Base-by-base conservation (phyloP, 805 yeast species). In the Naumovozyma dairenensis region DNA sequence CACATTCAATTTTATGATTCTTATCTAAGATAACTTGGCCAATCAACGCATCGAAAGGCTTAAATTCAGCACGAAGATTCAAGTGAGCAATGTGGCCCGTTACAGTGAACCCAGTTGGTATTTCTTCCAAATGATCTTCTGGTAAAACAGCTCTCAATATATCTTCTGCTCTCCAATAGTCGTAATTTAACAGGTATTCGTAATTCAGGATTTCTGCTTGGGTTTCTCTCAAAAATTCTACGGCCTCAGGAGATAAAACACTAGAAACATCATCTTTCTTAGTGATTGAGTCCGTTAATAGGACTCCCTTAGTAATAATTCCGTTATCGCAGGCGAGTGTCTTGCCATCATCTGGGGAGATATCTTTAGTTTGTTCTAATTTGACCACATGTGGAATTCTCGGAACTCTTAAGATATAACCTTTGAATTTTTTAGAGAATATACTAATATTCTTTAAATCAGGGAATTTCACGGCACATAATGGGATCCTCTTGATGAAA, bases 31-130 rank as follows among this genome's bases (percentile, higher is more conserved):
- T 76, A 1, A 89, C 85, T 54, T 85, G 83, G 0, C 98, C 99
- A 39, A 93, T 92, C 14, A 92, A 53, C 2, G 62, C 43, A 30
- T 81, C 87, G 52, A 69, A 89, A 2, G 93, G 93, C 51, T 84
- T 77, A 60, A 78, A 92, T 50, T 83, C 92, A 26, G 79, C 80
- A 29, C 86, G 67, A 27, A 92, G 58, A 49, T 92, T 92, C 50
- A 93, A 59, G 58, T 92, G 99, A 0, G 97, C 98, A 37, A 92
- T 71, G 59, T 92, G 97, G 0, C 99, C 99, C 0, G 94, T 93
- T 24, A 77, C 74, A 1, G 97, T 83, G 55, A 82, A 92, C 0
- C 97, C 93, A 1, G 92, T 67, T 1, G 98, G 99, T 6, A 80
- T 65, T 36, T 85, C 94, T 27, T 71, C 77, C 5, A 73, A 58